Evolutionary conservation across 345 rosid genomes (phyloP), one percentile per base, ranked within the genome.

Genomic region (Acer yangbiense): DNA sequence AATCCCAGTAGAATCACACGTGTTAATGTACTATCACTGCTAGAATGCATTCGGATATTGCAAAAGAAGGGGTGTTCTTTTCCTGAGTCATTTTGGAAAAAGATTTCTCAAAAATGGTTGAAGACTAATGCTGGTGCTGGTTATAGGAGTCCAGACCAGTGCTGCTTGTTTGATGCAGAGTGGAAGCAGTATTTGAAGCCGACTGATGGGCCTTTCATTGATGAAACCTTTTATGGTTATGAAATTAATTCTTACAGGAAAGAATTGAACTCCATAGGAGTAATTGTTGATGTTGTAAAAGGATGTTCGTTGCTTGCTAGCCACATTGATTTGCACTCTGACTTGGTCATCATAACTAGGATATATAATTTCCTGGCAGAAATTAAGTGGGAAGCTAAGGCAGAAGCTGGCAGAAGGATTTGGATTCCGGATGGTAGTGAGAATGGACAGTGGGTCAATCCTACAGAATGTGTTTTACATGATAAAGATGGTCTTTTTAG

Each of bases 201-300:
- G 25, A 48, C 80, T 16, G 95, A 94, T 78, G 98, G 98, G 7
- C 97, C 95, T 90, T 90, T 94, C 86, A 86, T 92, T 66, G 93
- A 90, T 35, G 92, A 90, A 69, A 80, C 44, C 29, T 89, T 82
- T 81, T 92, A 90, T 77, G 90, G 94, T 65, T 66, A 81, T 8
- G 57, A 68, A 21, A 70, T 89, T 6, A 71, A 54, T 7, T 20
- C 50, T 0, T 90, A 70, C 79, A 77, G 10, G 43, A 39, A 73
- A 20, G 95, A 90, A 90, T 89, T 90, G 3, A 65, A 68, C 6
- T 67, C 71, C 5, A 75, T 92, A 9, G 92, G 97, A 69, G 94
- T 92, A 57, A 66, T 9, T 55, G 75, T 85, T 57, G 87, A 85
- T 63, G 68, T 9, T 20, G 39, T 6, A 11, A 82, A 79, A 18